Base-by-base conservation (phyloP, 352 stramenopile genomes). In the Pythium graminicola region DNA sequence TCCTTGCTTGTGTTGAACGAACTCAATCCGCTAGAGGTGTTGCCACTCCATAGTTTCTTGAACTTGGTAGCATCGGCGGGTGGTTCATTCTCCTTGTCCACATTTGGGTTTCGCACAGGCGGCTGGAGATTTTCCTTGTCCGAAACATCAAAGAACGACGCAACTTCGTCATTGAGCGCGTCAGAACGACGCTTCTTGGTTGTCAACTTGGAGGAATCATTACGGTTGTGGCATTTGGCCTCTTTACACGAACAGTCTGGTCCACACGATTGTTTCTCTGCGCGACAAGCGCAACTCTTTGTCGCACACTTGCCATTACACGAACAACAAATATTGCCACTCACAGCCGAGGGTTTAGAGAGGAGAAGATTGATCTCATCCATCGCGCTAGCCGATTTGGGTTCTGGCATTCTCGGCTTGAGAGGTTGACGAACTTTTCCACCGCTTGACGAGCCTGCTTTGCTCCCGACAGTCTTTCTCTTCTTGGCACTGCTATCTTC, bases 281-380 rank as follows among this genome's bases (percentile, higher is more conserved):
- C 70, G 33, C 79, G 76, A 50, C 79, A 90, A 3, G 64, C 73
- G 44, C 81, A 92, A 11, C 58, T 70, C 36, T 84, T 86, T 13
- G 75, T 89, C 16, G 71, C 77, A 33, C 79, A 90, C 52, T 88
- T 92, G n/a, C 76, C 73, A 19, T 74, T 72, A 49, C 81, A 90
- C 7, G 63, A 70, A 33, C 79, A 90, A 29, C 76, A 88, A 13
- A 68, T 51, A 19, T 36, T 70, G 20, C 59, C 59, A 24, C 47
- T 45, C 1, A 62, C 57, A 5, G 41, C 43, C 1, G 68, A 73
- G n/a, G 62, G 57, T 17, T 62, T 76, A 16, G 70, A 69, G 9
- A 86, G 60, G 13, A 85, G 31, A 31, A 76, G 53, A 39, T 86
- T 64, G 38, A 83, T 81, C 54, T 89, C 76, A 24, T 83, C 61